phyloP scores from a whole-genome alignment of 169 alveolate species.

The Amoebophrya sp. region DNA sequence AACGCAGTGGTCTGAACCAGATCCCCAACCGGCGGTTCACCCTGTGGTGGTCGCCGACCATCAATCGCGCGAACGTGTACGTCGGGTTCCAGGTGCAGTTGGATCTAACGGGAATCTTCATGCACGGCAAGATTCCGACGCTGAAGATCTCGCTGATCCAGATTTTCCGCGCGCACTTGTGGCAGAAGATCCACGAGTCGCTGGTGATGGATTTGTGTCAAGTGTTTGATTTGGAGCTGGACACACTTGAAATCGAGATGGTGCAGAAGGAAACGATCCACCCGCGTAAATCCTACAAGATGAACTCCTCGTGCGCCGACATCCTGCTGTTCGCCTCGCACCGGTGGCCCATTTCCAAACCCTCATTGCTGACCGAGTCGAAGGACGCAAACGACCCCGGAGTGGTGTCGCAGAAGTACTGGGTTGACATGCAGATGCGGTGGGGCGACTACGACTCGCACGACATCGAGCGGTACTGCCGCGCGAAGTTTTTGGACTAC shows the following conservation, averaged over 20 bases:
- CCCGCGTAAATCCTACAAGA: constrained; percentile 98
- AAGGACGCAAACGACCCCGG: constrained; percentile 75
- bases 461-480: constrained; percentile 98
- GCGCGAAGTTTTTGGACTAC: constrained; percentile 98
- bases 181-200: constrained; percentile 99
- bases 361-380: constrained; percentile 91
- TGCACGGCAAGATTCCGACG: constrained; percentile 99
- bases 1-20: constrained; percentile 97
- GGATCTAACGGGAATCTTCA: constrained; percentile 99
- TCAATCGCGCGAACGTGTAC: constrained; percentile 99
- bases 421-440: constrained; percentile 98
- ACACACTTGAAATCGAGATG: constrained; percentile 95
- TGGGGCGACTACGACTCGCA: constrained; percentile 99
- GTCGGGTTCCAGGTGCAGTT: constrained; percentile 99
- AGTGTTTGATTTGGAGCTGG: constrained; percentile 94
- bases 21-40: constrained; percentile 99
- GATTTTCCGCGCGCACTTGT: constrained; percentile 99
- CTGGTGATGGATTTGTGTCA: constrained; percentile 99
- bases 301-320: constrained; percentile 99
- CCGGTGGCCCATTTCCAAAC: constrained; percentile 96
- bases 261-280: constrained; percentile 99
- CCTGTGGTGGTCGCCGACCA: constrained; percentile 99
- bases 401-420: constrained; percentile 65
- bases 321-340: constrained; percentile 93
- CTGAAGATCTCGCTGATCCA: constrained; percentile 97